Conservation (phyloP, 1,284 basidiomycete species). For the Takashimella koratensis region DNA sequence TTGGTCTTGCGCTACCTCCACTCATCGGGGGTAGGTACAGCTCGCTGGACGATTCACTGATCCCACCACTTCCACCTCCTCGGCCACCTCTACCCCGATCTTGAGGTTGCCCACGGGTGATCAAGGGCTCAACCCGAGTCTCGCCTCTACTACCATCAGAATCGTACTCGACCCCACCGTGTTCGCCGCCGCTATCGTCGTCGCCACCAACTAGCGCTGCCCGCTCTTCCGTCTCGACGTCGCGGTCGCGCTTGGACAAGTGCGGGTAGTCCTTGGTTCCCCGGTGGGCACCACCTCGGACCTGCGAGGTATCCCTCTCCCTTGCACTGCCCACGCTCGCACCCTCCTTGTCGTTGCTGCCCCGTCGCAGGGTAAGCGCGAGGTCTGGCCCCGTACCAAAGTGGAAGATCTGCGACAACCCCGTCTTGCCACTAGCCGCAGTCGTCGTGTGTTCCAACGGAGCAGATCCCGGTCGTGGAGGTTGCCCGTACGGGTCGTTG, state of each 20-base stretch:
- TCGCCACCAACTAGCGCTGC: conserved; percentile 21
- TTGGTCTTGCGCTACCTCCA: background rate
- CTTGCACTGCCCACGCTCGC: background rate
- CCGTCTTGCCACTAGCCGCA: background rate
- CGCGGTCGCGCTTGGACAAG: conserved; percentile 17
- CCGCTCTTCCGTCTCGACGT: conserved; percentile 33
- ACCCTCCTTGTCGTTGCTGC: background rate
- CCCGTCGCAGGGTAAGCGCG: conserved; percentile 4
- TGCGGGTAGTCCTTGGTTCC: conserved; percentile 38
- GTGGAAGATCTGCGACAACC: conserved; percentile 10
- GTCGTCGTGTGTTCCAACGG: background rate
- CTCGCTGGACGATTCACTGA: background rate
- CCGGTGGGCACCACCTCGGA: conserved; percentile 25
- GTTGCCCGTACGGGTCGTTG: background rate
- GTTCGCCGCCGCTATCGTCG: conserved; percentile 2
- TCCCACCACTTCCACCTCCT: background rate
- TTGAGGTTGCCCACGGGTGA: background rate
- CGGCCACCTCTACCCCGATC: background rate
- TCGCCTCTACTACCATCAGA: background rate
- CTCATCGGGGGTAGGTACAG: background rate
- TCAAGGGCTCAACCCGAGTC: background rate
- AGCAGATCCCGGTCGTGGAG: background rate
- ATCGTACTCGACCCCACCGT: background rate
- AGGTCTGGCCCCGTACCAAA: conserved; percentile 22
- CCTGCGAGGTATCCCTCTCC: conserved; percentile 5